phyloP scores from a whole-genome alignment of 1,284 basidiomycete species.

The Leucoagaricus sp. region DNA sequence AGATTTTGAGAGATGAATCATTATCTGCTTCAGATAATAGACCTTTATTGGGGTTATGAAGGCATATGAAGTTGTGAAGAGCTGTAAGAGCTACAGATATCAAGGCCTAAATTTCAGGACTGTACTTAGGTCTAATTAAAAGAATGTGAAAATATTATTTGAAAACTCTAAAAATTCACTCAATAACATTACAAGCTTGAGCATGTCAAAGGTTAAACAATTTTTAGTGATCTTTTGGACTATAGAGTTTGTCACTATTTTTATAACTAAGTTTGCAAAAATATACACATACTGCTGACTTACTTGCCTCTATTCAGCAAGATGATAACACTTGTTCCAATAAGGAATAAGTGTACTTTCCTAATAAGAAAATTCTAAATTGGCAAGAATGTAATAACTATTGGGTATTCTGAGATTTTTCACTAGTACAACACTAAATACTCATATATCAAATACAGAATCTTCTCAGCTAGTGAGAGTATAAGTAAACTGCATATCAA shows the following conservation, averaged over 20 bases:
- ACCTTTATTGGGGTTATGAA: too few species aligned
- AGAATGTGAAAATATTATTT: conserved; percentile 34
- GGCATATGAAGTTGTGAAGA: too few species aligned
- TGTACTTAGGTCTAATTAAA: conserved; percentile 23
- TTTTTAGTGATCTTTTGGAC: conserved; percentile 29
- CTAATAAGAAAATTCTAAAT: conserved; percentile 21
- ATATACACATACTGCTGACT: conserved; percentile 15
- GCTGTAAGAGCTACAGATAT: conserved; percentile 27
- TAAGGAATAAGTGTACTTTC: conserved; percentile 21
- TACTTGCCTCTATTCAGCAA: conserved; percentile 20
- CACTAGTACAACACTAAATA: conserved; percentile 24
- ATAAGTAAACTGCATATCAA: conserved; percentile 29
- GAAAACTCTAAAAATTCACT: conserved; percentile 40
- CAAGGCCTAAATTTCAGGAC: conserved; percentile 27
- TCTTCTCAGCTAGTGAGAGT: conserved; percentile 34
- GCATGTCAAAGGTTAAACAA: conserved; percentile 42
- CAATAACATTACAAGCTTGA: conserved; percentile 33
- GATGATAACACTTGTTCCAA: conserved; percentile 21
- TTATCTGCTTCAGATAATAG: too few species aligned
- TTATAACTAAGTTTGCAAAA: not conserved
- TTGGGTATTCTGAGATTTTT: conserved; percentile 18
- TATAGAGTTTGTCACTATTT: not conserved
- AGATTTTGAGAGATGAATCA: too few species aligned
- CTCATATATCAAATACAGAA: conserved; percentile 27
- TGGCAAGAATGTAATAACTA: conserved; percentile 21